These are phyloP conservation scores for Dichotomocladium elegans DNA, from an alignment of 371 early-diverging fungal species.

Conservation along the genomic window DNA sequence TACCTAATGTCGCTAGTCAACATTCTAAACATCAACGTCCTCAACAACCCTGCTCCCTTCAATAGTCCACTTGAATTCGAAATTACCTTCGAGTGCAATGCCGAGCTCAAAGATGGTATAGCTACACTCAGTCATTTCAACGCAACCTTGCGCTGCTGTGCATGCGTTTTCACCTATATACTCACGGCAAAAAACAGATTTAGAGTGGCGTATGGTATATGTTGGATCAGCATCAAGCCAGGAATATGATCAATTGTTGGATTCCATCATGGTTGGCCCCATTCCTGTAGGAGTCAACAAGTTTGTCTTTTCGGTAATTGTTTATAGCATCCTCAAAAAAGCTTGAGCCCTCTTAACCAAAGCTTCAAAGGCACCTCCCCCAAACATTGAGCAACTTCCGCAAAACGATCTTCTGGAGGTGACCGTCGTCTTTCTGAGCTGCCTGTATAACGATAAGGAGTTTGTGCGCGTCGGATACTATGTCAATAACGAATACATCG, in stretches of 20 bases:
- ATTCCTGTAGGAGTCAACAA: constrained; percentile 95
- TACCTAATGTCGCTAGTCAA: constrained; percentile 77
- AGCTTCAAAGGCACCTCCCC: constrained; percentile 62
- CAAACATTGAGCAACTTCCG: constrained; percentile 69
- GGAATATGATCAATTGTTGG: constrained; percentile 89
- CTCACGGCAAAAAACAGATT: constrained; percentile 53
- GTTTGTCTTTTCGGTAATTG: constrained; percentile 87
- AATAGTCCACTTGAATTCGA: constrained; percentile 83
- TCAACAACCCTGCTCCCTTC: constrained; percentile 82
- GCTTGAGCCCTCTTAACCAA: not conserved
- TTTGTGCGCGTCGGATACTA: constrained; percentile 97
- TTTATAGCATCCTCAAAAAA: not conserved
- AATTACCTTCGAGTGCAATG: constrained; percentile 95
- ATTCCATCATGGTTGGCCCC: constrained; percentile 94
- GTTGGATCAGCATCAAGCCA: constrained; percentile 85
- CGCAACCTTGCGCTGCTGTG: not conserved
- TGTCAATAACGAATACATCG: constrained; percentile 91
- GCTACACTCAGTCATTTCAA: not conserved
- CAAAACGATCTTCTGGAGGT: constrained; percentile 80
- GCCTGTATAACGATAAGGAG: constrained; percentile 84
- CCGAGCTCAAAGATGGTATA: constrained; percentile 83
- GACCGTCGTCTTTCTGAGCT: constrained; percentile 87
- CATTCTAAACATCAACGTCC: constrained; percentile 80
- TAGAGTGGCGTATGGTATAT: constrained; percentile 96
- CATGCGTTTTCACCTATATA: constrained; percentile 1